These are phyloP conservation scores for Trichophyton simii DNA, from an alignment of 2,329 filamentous ascomycete species.

Conservation along the genomic window DNA sequence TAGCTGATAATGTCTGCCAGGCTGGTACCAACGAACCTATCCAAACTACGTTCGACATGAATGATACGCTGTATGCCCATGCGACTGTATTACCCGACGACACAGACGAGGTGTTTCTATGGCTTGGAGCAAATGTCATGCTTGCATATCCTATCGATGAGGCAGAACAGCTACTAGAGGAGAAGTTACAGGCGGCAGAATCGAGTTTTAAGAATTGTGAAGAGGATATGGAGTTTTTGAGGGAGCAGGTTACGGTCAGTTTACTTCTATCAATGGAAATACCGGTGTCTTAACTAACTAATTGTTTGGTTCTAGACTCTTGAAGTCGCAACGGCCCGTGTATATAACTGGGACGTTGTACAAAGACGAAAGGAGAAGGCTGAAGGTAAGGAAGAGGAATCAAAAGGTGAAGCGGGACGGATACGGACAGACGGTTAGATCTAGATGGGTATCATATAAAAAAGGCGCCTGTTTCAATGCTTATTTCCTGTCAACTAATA, in stretches of 20 bases:
- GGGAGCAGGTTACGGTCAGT: conserved; percentile 88
- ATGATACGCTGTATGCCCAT: conserved; percentile 88
- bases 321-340: conserved; percentile 87
- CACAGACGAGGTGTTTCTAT: conserved; percentile 76
- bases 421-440: conserved; percentile 3
- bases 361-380: conserved; percentile 84
- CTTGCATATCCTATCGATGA: conserved; percentile 83
- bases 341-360: conserved; percentile 99
- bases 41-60: conserved; percentile 88
- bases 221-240: conserved; percentile 87
- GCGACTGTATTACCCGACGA: conserved; percentile 65
- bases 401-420: conserved; percentile 17
- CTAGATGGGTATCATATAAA: background rate
- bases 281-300: background rate
- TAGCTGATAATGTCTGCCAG: conserved; percentile 8
- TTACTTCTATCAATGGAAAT: background rate
- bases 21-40: conserved; percentile 44
- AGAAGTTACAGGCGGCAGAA: conserved; percentile 69
- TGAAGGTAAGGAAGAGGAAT: conserved; percentile 36
- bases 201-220: conserved; percentile 75
- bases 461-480: background rate
- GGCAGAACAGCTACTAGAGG: conserved; percentile 63
- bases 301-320: conserved; percentile 51
- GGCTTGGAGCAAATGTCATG: conserved; percentile 99
- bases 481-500: background rate